Percentiles rank a stretch among this genome's conserved stretches.
phyloP scores from a whole-genome alignment of 805 yeast species.

The Metschnikowia bowlesiae region DNA sequence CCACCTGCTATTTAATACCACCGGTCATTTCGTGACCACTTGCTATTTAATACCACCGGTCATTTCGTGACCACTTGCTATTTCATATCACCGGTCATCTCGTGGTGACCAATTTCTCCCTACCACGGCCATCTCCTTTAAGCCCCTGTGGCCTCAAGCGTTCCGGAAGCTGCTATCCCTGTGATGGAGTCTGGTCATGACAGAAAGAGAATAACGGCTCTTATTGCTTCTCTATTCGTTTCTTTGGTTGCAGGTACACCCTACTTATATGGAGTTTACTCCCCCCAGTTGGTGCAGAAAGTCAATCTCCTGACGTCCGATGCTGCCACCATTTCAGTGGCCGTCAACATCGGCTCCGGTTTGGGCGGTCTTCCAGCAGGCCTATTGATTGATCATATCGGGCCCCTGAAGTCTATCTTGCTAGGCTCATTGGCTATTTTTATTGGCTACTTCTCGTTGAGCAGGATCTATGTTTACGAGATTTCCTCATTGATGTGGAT shows the following conservation, averaged over 20 bases:
- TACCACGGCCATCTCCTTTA: background rate
- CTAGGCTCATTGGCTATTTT: conserved; percentile 55
- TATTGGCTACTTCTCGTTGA: conserved; percentile 50
- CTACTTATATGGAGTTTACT: conserved; percentile 68
- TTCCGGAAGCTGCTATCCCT: background rate
- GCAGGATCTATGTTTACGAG: conserved; percentile 41
- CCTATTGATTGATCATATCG: conserved; percentile 54
- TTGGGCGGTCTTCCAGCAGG: conserved; percentile 73
- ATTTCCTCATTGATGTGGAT: conserved; percentile 39
- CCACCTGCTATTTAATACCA: no score
- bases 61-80: no score
- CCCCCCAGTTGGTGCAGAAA: conserved; percentile 61
- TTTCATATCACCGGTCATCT: no score
- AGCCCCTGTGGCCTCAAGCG: background rate
- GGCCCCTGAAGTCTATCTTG: conserved; percentile 50
- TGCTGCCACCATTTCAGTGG: conserved; percentile 59
- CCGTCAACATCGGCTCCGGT: conserved; percentile 58
- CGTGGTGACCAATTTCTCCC: no score
- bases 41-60: no score
- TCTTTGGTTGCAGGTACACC: conserved; percentile 73
- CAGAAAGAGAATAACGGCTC: conserved; percentile 15
- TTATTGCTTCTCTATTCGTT: conserved; percentile 39
- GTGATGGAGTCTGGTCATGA: background rate
- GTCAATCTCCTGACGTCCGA: conserved; percentile 56
- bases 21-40: no score